Base-by-base conservation (phyloP, 768 basidiomycete genomes). In the Tylopilus subfusipes region DNA sequence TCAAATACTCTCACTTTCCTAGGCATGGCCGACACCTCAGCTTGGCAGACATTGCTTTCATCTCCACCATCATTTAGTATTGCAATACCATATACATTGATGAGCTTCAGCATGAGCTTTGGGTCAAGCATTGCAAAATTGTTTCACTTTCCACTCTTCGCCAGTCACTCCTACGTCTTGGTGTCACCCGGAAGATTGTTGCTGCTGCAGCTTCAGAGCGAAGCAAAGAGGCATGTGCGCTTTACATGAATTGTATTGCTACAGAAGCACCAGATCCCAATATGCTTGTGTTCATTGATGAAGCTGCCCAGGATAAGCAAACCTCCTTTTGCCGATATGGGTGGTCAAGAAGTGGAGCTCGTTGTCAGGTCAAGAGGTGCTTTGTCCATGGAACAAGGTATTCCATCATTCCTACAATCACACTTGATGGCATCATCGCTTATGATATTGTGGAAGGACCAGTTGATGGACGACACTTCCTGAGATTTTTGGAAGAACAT, bases 261-360 rank as follows among this genome's bases (percentile, higher is more conserved):
- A 34, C 34, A 0, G 36, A 56, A 45, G 62, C 16, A 62, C 57
- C 45, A 2, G 45, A 62, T 40, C 29, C 65, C 4, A 44, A 65
- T 10, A 63, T 62, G 58, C 52, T 67, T 2, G 11, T 68, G 18
- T 68, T 67, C 47, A 19, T 51, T 24, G 65, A 68, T 38, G 53
- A 68, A 39, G 53, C 54, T 11, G 47, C 52, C 0, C 59, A 56
- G 42, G 54, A 68, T 33, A n/a, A n/a, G n/a, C n/a, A n/a, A n/a
- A n/a, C n/a, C n/a, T n/a, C n/a, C n/a, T n/a, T n/a, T n/a, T n/a
- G n/a, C n/a, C n/a, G n/a, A n/a, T n/a, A n/a, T n/a, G n/a, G n/a
- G n/a, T n/a, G n/a, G n/a, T n/a, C n/a, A n/a, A n/a, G n/a, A n/a
- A n/a, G n/a, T n/a, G n/a, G n/a, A n/a, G n/a, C n/a, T n/a, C n/a